A percentile compares a stretch with the other conserved stretches of the same genome.
Conservation (phyloP, 73 alveolate genomes). For the Paramecium primaurelia region DNA sequence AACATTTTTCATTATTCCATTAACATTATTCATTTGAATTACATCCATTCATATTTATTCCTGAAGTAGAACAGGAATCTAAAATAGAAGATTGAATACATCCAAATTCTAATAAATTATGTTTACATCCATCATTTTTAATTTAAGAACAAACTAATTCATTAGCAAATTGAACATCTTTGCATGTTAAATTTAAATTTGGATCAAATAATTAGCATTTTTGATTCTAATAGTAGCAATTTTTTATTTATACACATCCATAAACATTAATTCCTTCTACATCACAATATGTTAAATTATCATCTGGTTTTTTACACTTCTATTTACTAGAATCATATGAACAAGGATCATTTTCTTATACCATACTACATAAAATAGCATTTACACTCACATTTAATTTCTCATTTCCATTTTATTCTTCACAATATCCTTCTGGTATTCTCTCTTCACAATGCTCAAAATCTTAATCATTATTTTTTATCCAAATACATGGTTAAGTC, state of each 20-base stretch:
- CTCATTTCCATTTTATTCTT: not conserved
- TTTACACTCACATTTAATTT: not conserved
- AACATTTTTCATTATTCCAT: not conserved
- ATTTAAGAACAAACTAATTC: not conserved
- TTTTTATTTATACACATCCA: not conserved
- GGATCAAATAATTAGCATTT: not conserved
- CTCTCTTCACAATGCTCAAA: not conserved
- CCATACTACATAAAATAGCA: not conserved
- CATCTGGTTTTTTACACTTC: not conserved
- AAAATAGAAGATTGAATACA: not conserved
- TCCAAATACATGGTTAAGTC: not conserved
- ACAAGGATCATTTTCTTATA: not conserved
- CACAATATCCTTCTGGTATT: not conserved
- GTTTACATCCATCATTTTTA: not conserved
- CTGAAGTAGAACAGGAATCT: not conserved
- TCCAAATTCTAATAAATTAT: not conserved
- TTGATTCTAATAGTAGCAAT: not conserved
- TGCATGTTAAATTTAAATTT: not conserved
- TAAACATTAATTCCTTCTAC: not conserved
- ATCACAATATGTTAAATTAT: not conserved
- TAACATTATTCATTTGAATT: not conserved
- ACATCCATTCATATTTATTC: not conserved
- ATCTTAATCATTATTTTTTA: not conserved
- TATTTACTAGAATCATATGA: not conserved
- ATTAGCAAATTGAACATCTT: not conserved